These are phyloP conservation scores for Pachyrhizus erosus DNA, from an alignment of 306 rosid species.

Conservation along the genomic window DNA sequence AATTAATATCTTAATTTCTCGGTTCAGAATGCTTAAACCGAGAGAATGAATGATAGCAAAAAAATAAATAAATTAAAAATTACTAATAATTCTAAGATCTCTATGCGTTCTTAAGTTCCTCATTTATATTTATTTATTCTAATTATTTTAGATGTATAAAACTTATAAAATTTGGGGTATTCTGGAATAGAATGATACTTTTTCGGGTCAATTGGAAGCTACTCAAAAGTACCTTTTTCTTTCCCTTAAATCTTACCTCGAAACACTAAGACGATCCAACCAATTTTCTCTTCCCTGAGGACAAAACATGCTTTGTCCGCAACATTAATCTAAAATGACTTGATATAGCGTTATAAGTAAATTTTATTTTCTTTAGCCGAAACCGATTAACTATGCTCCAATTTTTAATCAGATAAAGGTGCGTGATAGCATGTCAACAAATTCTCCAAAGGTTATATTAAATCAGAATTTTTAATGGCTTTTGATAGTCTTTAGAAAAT, in stretches of 20 bases:
- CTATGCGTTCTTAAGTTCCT: neutral
- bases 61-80: neutral
- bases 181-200: neutral
- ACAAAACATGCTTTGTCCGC: neutral
- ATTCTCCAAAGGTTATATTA: neutral
- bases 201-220: neutral
- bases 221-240: neutral
- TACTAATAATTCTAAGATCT: neutral
- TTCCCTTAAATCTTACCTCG: neutral
- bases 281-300: neutral
- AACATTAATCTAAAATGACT: neutral
- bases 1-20: neutral
- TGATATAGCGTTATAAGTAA: neutral
- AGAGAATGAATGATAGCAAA: neutral
- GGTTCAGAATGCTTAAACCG: neutral
- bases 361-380: neutral
- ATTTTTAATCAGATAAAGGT: neutral
- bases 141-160: neutral
- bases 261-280: neutral
- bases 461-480: neutral
- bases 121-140: neutral
- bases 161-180: neutral
- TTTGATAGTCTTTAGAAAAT: conserved; percentile 19
- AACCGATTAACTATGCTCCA: neutral
- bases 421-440: conserved; percentile 12